Evolutionary conservation across 192 early-diverging fungal species (phyloP).

Genomic region (Coemansia sp.): DNA sequence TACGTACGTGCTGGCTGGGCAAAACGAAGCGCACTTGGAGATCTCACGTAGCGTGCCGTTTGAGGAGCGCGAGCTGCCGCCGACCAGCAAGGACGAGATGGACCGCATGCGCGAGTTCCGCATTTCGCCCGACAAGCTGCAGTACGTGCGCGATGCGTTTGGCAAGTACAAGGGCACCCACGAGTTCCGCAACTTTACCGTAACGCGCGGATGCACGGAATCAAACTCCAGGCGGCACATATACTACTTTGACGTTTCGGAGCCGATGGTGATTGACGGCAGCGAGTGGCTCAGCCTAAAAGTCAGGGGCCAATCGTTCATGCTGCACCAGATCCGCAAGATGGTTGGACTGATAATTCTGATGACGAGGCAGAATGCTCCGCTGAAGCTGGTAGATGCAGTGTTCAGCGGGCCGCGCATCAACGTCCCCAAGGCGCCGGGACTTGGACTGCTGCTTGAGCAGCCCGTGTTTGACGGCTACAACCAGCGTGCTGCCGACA

Average conservation of each 20-base stretch:
- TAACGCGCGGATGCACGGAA: constrained; percentile 74
- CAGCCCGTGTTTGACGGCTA: constrained; percentile 69
- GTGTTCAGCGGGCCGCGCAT: constrained; percentile 68
- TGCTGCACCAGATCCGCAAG: constrained; percentile 99
- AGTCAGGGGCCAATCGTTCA: constrained; percentile 94
- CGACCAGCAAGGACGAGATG: constrained; percentile 61
- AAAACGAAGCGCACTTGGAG: constrained; percentile 41
- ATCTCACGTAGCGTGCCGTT: constrained; percentile 33
- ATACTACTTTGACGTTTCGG: constrained; percentile 72
- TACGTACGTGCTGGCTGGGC: constrained; percentile 75
- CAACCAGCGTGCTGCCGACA: constrained; percentile 50
- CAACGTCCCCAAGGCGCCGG: constrained; percentile 97
- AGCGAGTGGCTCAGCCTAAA: constrained; percentile 92
- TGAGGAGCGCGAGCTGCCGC: constrained; percentile 34
- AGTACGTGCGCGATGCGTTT: constrained; percentile 66
- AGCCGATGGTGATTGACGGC: constrained; percentile 65
- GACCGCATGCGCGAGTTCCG: constrained; percentile 63
- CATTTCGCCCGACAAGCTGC: constrained; percentile 61
- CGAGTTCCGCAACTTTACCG: constrained; percentile 96
- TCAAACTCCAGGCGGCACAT: constrained; percentile 80
- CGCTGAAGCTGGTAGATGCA: constrained; percentile 63
- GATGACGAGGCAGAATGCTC: constrained; percentile 72
- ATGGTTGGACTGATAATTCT: constrained; percentile 94
- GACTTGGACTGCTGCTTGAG: constrained; percentile 85
- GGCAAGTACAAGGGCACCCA: constrained; percentile 78